Evolutionary conservation across 192 early-diverging fungal species (phyloP).

Genomic region (Coemansia sp.): DNA sequence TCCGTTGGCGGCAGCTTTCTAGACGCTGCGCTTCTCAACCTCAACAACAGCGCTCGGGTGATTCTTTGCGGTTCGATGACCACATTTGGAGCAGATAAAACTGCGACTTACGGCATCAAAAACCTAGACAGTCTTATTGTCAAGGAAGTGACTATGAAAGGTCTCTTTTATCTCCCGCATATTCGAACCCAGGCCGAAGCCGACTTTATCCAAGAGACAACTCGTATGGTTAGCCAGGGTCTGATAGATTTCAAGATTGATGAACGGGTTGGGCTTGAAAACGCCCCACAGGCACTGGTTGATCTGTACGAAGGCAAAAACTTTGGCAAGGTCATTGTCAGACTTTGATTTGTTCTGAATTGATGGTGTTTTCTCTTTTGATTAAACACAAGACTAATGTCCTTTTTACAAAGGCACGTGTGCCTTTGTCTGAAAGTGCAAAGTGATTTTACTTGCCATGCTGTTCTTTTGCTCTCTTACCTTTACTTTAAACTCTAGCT

Average conservation of each 20-base stretch:
- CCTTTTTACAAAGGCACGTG: background rate
- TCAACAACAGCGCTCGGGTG: constrained; percentile 68
- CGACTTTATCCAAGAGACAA: constrained; percentile 59
- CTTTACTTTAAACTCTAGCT: too few species aligned
- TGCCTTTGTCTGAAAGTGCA: background rate
- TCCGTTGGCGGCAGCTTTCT: constrained; percentile 80
- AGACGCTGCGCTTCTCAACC: constrained; percentile 62
- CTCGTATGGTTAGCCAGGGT: constrained; percentile 55
- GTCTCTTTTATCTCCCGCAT: constrained; percentile 63
- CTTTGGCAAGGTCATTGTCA: constrained; percentile 67
- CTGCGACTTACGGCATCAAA: constrained; percentile 51
- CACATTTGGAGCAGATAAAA: constrained; percentile 55
- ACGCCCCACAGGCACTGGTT: constrained; percentile 59
- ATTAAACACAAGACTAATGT: background rate
- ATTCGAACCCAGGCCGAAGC: constrained; percentile 40
- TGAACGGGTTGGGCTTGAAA: constrained; percentile 64
- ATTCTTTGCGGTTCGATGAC: constrained; percentile 75
- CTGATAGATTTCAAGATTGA: constrained; percentile 61
- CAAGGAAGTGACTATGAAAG: constrained; percentile 60
- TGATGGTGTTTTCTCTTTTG: background rate
- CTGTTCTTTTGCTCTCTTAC: too few species aligned
- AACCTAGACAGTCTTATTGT: constrained; percentile 58
- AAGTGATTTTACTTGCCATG: background rate
- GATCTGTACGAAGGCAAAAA: constrained; percentile 62
- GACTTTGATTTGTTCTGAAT: constrained; percentile 19